Evolutionary conservation across 805 yeast genomes (phyloP).

Genomic region (Candida schatavii): DNA sequence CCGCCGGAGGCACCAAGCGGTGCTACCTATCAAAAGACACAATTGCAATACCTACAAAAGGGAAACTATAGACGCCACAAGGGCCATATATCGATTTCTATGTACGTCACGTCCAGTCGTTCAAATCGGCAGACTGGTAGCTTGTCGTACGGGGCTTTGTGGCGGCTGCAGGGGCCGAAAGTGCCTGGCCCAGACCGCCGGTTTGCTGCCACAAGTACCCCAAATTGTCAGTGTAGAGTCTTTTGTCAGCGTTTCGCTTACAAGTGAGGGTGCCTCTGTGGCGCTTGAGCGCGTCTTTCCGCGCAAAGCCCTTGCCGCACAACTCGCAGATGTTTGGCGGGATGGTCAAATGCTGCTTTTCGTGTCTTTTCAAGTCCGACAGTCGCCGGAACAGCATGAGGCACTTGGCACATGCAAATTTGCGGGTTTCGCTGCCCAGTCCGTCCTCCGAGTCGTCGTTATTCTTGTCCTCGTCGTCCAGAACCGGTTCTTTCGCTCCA

Average conservation of each 20-base stretch:
- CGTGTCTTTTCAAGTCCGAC: slow-evolving; percentile 70
- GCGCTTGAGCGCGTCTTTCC: slow-evolving; percentile 78
- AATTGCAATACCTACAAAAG: no score
- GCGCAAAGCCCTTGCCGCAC: slow-evolving; percentile 81
- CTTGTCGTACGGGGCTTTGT: no score
- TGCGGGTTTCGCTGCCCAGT: slow-evolving; percentile 20
- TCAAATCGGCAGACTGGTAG: background rate
- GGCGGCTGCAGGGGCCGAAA: background rate
- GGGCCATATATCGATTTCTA: no score
- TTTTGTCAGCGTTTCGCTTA: slow-evolving; percentile 62
- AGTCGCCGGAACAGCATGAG: slow-evolving; percentile 62
- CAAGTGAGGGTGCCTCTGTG: slow-evolving; percentile 76
- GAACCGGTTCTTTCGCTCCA: background rate
- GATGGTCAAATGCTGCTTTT: slow-evolving; percentile 67
- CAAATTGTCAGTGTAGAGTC: slow-evolving; percentile 33
- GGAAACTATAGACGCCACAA: no score
- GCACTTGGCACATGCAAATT: slow-evolving; percentile 60
- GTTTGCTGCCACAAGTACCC: slow-evolving; percentile 15
- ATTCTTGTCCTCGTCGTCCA: slow-evolving; percentile 5
- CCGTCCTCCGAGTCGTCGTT: slow-evolving; percentile 8
- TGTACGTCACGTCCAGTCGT: slow-evolving; percentile 8
- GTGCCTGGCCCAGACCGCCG: background rate
- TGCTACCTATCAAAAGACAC: no score
- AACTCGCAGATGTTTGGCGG: slow-evolving; percentile 72
- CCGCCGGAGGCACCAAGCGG: no score